A percentile compares a stretch with the other conserved stretches of the same genome.
phyloP scores from a whole-genome alignment of 306 rosid genomes.

The Lupinus albus region DNA sequence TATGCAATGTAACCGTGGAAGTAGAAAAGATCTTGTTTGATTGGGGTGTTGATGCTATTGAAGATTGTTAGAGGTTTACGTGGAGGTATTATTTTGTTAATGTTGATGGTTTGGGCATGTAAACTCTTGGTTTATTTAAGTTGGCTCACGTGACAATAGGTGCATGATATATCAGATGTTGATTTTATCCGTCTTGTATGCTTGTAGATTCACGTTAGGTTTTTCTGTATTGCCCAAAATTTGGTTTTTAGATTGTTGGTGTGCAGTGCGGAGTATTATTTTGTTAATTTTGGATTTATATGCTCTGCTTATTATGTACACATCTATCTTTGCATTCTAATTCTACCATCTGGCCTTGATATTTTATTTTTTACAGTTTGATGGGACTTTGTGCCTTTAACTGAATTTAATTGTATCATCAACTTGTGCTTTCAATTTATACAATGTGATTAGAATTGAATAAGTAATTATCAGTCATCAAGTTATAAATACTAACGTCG shows the following conservation, averaged over 20 bases:
- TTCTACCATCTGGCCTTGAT: neutral
- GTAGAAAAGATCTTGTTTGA: neutral
- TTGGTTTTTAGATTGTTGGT: constrained; percentile 23
- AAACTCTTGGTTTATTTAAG: constrained; percentile 31
- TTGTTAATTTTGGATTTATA: constrained; percentile 7
- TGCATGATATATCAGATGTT: neutral
- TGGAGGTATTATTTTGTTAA: constrained; percentile 7
- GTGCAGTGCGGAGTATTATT: constrained; percentile 14
- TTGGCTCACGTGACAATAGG: constrained; percentile 17
- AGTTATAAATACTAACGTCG: constrained; percentile 8
- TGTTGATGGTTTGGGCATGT: constrained; percentile 31
- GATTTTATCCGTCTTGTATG: constrained; percentile 9
- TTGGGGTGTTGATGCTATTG: constrained; percentile 30
- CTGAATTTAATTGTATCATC: constrained; percentile 29
- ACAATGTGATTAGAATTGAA: constrained; percentile 21
- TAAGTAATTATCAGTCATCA: constrained; percentile 10
- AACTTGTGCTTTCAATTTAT: constrained; percentile 12
- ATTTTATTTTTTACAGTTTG: neutral
- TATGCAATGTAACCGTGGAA: neutral
- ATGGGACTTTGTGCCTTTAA: neutral
- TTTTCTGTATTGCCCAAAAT: constrained; percentile 22
- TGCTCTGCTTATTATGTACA: neutral
- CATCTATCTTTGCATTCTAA: neutral
- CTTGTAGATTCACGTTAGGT: constrained; percentile 17
- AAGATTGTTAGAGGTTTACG: constrained; percentile 20